Conservation (phyloP, 305 asterid species). For the Vinca major region DNA sequence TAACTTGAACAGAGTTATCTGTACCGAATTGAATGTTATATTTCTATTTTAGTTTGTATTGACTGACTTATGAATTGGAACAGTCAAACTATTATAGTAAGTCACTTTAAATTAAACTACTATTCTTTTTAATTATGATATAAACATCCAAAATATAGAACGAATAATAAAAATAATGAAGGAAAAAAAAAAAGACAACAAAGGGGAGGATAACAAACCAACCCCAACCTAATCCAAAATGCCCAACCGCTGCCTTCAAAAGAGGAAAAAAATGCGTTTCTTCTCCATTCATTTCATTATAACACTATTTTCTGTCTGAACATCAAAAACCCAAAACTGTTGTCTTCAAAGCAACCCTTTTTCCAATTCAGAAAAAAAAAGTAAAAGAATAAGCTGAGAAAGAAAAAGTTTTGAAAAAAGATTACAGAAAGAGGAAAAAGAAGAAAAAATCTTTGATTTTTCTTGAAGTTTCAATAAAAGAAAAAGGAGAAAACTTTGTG, state of each 20-base stretch:
- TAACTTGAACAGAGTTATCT: no score
- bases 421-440: constrained; percentile 5
- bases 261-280: constrained; percentile 16
- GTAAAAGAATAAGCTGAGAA: no score
- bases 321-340: constrained; percentile 27
- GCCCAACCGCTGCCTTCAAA: constrained; percentile 23
- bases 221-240: constrained; percentile 11
- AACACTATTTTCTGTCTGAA: constrained; percentile 30
- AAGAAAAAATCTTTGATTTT: constrained; percentile 8
- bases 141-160: no score
- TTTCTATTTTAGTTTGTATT: no score
- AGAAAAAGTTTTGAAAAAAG: no score
- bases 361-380: not conserved
- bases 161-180: not conserved
- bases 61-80: no score
- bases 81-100: no score
- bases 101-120: no score
- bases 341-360: constrained; percentile 29
- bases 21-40: no score
- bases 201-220: constrained; percentile 22
- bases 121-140: no score
- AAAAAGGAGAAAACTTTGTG: constrained; percentile 25
- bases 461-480: constrained; percentile 23
- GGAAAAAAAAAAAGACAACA: constrained; percentile 9
- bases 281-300: constrained; percentile 20